A percentile compares a stretch with the other conserved stretches of the same genome.
Conservation (phyloP, 306 rosid genomes). For the Casuarina cunninghamiana region DNA sequence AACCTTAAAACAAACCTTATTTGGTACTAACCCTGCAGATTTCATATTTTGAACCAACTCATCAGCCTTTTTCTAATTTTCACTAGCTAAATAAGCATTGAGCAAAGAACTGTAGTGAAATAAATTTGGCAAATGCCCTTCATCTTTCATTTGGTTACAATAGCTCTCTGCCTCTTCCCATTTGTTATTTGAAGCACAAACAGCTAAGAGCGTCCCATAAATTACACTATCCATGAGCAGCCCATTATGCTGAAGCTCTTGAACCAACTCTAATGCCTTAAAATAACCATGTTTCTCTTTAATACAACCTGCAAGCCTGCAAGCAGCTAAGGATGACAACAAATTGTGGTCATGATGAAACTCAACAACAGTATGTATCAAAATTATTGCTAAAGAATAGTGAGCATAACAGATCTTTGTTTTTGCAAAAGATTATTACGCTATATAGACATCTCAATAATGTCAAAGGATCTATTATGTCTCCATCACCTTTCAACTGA, state of each 20-base stretch:
- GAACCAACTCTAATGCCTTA: conserved; percentile 73
- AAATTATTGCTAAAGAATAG: background rate
- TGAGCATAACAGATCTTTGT: background rate
- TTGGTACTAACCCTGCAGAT: conserved; percentile 85
- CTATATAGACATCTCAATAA: background rate
- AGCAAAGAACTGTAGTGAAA: conserved; percentile 87
- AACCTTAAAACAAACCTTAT: conserved; percentile 82
- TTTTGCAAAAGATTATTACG: conserved; percentile 6
- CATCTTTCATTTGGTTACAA: conserved; percentile 74
- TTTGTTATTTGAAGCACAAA: conserved; percentile 83
- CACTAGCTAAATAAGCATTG: conserved; percentile 69
- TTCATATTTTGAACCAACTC: conserved; percentile 68
- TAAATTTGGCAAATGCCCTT: conserved; percentile 69
- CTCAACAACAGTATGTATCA: background rate
- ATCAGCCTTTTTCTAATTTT: conserved; percentile 73
- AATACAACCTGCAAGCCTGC: conserved; percentile 57
- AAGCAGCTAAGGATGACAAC: conserved; percentile 58
- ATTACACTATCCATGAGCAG: conserved; percentile 67
- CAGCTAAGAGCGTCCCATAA: conserved; percentile 84
- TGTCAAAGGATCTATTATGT: background rate
- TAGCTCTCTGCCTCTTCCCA: conserved; percentile 74
- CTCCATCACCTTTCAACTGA: background rate
- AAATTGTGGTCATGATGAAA: conserved; percentile 22
- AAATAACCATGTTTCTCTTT: conserved; percentile 69
- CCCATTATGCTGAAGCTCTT: conserved; percentile 57